These are phyloP conservation scores for Oldenlandia corymbosa DNA, from an alignment of 257 asterid genomes.

Conservation along the genomic window DNA sequence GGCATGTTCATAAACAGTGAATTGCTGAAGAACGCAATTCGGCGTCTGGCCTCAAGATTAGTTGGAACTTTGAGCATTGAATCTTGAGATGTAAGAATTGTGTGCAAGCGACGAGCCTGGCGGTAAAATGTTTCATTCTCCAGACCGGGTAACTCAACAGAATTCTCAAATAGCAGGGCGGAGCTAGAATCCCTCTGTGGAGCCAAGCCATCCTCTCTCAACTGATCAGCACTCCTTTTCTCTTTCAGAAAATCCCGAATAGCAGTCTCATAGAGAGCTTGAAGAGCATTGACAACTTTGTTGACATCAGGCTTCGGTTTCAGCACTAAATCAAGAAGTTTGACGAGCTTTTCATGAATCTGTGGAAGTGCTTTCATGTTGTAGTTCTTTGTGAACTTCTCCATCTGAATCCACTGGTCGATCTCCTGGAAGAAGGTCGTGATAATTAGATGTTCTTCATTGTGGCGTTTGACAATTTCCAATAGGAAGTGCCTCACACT, in stretches of 20 bases:
- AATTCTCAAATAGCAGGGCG: conserved; percentile 74
- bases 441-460: conserved; percentile 82
- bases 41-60: conserved; percentile 97
- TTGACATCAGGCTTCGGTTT: conserved; percentile 59
- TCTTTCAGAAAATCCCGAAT: conserved; percentile 83
- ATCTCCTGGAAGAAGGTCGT: conserved; percentile 78
- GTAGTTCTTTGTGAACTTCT: conserved; percentile 77
- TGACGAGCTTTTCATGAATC: conserved; percentile 71
- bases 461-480: conserved; percentile 62
- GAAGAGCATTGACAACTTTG: conserved; percentile 86
- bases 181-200: conserved; percentile 58
- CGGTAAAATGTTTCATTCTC: conserved; percentile 74
- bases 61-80: conserved; percentile 89
- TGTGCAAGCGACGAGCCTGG: conserved; percentile 78
- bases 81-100: conserved; percentile 89
- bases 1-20: conserved; percentile 99
- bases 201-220: conserved; percentile 89
- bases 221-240: conserved; percentile 62
- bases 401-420: conserved; percentile 71
- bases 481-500: conserved; percentile 65
- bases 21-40: conserved; percentile 96
- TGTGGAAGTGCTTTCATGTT: conserved; percentile 54
- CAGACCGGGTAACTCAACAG: conserved; percentile 65
- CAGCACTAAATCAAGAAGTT: conserved; percentile 61
- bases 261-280: conserved; percentile 92